A percentile compares a stretch with the other conserved stretches of the same genome.
Conservation (phyloP, 768 basidiomycete species). For the Panaeolus papilionaceus region DNA sequence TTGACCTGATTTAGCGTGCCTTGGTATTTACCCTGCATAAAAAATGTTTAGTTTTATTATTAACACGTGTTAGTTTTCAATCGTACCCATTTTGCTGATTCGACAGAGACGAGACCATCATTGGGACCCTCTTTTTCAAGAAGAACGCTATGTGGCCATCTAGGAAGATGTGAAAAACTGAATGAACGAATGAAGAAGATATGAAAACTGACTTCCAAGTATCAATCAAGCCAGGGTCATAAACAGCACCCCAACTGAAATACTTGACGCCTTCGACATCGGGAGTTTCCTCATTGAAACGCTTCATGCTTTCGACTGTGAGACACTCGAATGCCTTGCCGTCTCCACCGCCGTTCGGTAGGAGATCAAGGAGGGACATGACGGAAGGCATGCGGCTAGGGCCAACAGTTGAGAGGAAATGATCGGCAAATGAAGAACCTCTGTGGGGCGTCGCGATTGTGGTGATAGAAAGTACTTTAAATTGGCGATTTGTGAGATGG, state of each 20-base stretch:
- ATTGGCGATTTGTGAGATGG: constrained; percentile 73
- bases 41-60: not conserved
- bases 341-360: constrained; percentile 93
- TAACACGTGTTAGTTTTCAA: constrained; percentile 9
- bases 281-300: constrained; percentile 88
- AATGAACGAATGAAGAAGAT: constrained; percentile 20
- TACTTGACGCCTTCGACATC: constrained; percentile 83
- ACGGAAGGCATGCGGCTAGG: constrained; percentile 69
- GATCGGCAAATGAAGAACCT: constrained; percentile 93
- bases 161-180: constrained; percentile 21
- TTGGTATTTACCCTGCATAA: constrained; percentile 81
- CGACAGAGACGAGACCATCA: constrained; percentile 90
- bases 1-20: constrained; percentile 93
- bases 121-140: constrained; percentile 90
- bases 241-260: constrained; percentile 94
- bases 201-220: constrained; percentile 68
- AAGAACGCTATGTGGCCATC: constrained; percentile 82
- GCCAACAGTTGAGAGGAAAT: constrained; percentile 81
- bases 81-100: constrained; percentile 83
- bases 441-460: constrained; percentile 96
- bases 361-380: constrained; percentile 76
- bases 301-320: constrained; percentile 82
- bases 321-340: constrained; percentile 93
- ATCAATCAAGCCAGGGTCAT: constrained; percentile 89
- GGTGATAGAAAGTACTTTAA: constrained; percentile 85